Percentiles rank a stretch among this genome's conserved stretches.
Conservation (phyloP, 805 yeast species). For the Teunomyces pallodes region DNA sequence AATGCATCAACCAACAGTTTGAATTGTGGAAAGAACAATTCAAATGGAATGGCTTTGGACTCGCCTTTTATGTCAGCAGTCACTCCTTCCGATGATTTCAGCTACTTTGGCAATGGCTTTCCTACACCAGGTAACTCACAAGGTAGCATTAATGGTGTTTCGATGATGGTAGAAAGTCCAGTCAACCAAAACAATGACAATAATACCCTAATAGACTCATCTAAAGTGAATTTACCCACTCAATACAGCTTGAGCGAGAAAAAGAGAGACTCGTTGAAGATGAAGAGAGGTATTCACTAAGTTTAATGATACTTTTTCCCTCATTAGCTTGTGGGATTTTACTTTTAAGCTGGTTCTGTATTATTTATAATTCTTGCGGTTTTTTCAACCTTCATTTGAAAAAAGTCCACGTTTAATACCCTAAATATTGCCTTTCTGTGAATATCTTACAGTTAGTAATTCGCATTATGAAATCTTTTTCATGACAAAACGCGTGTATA, state of each 20-base stretch:
- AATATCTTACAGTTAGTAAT: no score
- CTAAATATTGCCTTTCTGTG: not conserved
- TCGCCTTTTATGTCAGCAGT: conserved; percentile 43
- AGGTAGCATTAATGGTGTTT: conserved; percentile 7
- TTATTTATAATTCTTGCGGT: not conserved
- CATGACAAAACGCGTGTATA: not conserved
- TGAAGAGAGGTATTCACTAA: conserved; percentile 44
- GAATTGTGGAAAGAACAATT: not conserved
- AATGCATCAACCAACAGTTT: conserved; percentile 2
- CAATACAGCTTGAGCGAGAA: conserved; percentile 41
- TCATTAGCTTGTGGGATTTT: not conserved
- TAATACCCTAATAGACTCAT: conserved; percentile 11
- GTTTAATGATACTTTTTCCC: not conserved
- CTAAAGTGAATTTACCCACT: conserved; percentile 24
- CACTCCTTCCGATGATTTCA: conserved; percentile 35
- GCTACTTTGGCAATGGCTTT: conserved; percentile 25
- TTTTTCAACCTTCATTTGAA: not conserved
- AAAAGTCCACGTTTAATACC: not conserved
- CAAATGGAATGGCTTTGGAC: conserved; percentile 24
- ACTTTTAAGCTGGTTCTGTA: not conserved
- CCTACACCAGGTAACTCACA: not conserved
- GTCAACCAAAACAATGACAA: conserved; percentile 8
- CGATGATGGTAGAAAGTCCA: conserved; percentile 14
- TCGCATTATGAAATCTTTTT: no score
- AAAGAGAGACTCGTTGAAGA: conserved; percentile 43